phyloP scores from a whole-genome alignment of 495 filamentous ascomycete genomes.

The Hypoxylon trugodes region DNA sequence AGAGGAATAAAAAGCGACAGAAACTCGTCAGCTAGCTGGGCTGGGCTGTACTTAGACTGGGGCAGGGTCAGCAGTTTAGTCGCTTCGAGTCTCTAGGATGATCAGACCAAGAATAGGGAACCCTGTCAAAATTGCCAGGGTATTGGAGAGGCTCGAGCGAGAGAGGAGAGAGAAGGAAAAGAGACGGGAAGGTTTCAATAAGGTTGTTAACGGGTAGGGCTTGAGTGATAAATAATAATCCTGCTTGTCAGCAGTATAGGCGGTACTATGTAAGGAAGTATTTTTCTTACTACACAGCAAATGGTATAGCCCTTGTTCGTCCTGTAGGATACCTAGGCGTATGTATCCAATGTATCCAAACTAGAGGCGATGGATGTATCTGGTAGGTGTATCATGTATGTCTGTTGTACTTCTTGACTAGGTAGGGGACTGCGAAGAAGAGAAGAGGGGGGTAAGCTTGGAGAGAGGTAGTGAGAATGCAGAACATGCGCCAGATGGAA shows the following conservation, averaged over 20 bases:
- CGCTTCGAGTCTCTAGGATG: conserved; percentile 35
- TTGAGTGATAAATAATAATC: conserved; percentile 39
- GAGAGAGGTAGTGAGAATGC: background rate
- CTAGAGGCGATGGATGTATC: no score
- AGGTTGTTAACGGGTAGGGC: conserved; percentile 30
- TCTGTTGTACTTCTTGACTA: no score
- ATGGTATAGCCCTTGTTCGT: no score
- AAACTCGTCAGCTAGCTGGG: conserved; percentile 15
- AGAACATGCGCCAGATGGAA: no score
- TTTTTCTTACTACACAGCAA: no score
- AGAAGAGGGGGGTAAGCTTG: no score
- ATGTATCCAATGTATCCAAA: no score
- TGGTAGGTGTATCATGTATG: no score
- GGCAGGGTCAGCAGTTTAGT: conserved; percentile 24
- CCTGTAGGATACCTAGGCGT: no score
- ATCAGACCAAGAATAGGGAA: conserved; percentile 28
- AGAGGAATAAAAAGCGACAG: conserved; percentile 1
- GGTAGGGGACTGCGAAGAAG: no score
- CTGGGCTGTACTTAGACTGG: no score
- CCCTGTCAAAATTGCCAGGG: conserved; percentile 32
- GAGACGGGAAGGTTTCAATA: conserved; percentile 13
- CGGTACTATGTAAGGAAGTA: background rate
- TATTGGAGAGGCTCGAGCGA: conserved; percentile 34
- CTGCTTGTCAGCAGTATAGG: conserved; percentile 30
- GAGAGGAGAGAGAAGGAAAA: conserved; percentile 14